phyloP scores from a whole-genome alignment of 2,329 filamentous ascomycete genomes.

The Rhinocladiella similis region DNA sequence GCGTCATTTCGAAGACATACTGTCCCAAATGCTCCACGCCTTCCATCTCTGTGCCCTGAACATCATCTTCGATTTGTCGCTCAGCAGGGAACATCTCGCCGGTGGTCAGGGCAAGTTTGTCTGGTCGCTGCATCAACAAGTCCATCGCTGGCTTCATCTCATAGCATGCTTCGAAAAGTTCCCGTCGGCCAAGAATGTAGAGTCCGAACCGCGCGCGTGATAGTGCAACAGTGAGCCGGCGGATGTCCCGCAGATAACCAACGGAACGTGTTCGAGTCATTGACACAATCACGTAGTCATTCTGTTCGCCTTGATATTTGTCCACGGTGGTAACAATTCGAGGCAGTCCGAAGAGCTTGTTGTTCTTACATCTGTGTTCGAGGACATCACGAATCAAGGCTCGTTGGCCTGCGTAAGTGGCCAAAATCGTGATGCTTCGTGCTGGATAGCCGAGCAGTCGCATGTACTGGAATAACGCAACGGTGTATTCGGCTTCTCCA shows the following conservation, averaged over 20 bases:
- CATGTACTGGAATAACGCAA: constrained; percentile 97
- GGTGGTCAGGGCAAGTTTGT: constrained; percentile 77
- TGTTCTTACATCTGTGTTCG: constrained; percentile 76
- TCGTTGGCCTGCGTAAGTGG: constrained; percentile 89
- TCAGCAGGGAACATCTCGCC: constrained; percentile 79
- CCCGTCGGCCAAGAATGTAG: constrained; percentile 85
- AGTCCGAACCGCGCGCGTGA: constrained; percentile 88
- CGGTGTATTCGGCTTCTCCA: constrained; percentile 94
- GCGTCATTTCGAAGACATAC: constrained; percentile 96
- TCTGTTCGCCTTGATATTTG: constrained; percentile 99
- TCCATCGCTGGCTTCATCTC: constrained; percentile 88
- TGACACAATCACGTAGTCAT: constrained; percentile 95
- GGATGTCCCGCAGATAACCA: constrained; percentile 89
- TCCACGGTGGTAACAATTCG: constrained; percentile 92
- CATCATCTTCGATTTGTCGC: constrained; percentile 12
- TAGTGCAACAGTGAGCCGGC: constrained; percentile 89
- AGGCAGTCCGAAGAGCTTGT: constrained; percentile 83
- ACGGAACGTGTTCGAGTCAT: constrained; percentile 84
- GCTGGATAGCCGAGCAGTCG: constrained; percentile 89
- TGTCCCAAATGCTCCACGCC: constrained; percentile 91
- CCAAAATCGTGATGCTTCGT: constrained; percentile 78
- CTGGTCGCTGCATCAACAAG: constrained; percentile 71
- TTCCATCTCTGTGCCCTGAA: constrained; percentile 67
- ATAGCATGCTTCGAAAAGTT: constrained; percentile 84
- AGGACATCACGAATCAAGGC: constrained; percentile 88